Percentiles rank a stretch among this genome's conserved stretches.
These are phyloP conservation scores for Wickerhamiella australiensis DNA, from an alignment of 805 yeast species.

Conservation along the genomic window DNA sequence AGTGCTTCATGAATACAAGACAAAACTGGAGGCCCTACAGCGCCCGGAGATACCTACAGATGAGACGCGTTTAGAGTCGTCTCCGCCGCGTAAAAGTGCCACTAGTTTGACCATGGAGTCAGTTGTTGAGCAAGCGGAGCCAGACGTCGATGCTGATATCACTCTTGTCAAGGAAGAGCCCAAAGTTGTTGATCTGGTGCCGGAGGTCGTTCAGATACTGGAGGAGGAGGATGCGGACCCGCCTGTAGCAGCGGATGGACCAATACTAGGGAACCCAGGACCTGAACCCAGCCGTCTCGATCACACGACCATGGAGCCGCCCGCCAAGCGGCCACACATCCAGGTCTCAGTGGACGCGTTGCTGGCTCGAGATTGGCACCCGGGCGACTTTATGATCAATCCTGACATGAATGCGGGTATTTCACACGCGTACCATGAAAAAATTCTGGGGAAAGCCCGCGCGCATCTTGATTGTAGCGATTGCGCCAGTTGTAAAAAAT, in stretches of 20 bases:
- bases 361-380: constrained; percentile 28
- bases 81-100: background rate
- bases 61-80: background rate
- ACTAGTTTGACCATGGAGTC: background rate
- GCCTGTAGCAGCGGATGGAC: no score
- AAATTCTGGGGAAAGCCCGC: constrained; percentile 28
- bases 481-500: constrained; percentile 27
- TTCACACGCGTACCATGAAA: constrained; percentile 28
- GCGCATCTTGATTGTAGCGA: constrained; percentile 29
- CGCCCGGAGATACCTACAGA: background rate
- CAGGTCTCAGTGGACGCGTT: background rate
- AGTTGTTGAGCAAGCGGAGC: background rate
- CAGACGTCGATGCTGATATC: background rate
- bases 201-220: background rate
- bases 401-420: constrained; percentile 18
- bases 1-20: background rate
- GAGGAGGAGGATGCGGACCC: no score
- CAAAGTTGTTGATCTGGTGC: background rate
- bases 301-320: background rate
- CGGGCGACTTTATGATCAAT: constrained; percentile 32
- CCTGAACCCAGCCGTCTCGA: no score
- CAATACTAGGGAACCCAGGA: no score
- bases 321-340: background rate
- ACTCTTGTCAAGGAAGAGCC: background rate
- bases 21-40: background rate